phyloP scores from a whole-genome alignment of 768 basidiomycete genomes.

The Clitopilus hobsonii region DNA sequence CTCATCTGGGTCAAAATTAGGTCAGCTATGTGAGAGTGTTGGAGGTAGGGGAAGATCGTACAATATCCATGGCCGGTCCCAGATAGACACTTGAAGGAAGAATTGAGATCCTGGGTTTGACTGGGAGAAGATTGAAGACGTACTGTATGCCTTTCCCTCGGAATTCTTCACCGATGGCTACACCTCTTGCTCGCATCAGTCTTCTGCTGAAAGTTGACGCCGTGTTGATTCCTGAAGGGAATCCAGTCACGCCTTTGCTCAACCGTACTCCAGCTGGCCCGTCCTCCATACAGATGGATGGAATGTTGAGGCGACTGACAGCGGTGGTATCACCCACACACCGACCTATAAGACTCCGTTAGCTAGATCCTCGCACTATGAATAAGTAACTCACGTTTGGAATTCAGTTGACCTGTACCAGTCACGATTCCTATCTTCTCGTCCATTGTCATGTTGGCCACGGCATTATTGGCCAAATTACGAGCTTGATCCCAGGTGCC shows the following conservation, averaged over 20 bases:
- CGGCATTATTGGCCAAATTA: conserved; percentile 28
- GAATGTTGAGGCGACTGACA: conserved; percentile 34
- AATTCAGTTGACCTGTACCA: conserved; percentile 40
- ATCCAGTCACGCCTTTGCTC: conserved; percentile 40
- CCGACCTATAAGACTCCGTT: conserved; percentile 24
- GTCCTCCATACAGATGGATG: conserved; percentile 43
- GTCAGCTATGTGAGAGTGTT: not conserved
- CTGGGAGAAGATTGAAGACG: not conserved
- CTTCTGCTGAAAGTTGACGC: conserved; percentile 53
- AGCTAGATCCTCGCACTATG: not conserved
- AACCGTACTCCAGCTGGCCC: conserved; percentile 43
- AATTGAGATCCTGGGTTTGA: not conserved
- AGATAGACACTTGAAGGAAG: conserved; percentile 33
- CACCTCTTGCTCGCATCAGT: conserved; percentile 58
- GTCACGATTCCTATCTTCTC: conserved; percentile 43
- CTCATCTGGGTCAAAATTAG: conserved; percentile 34
- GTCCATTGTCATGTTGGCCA: conserved; percentile 35
- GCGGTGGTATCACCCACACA: conserved; percentile 44
- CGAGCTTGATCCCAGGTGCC: conserved; percentile 44
- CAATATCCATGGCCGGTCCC: conserved; percentile 54
- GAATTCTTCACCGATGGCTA: conserved; percentile 63
- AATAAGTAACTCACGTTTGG: conserved; percentile 21
- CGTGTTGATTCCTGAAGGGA: conserved; percentile 55
- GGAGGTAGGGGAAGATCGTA: conserved; percentile 17
- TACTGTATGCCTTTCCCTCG: conserved; percentile 61